Base-by-base conservation (phyloP, 2,329 filamentous ascomycete species). In the Endoconidiophora laricicola region DNA sequence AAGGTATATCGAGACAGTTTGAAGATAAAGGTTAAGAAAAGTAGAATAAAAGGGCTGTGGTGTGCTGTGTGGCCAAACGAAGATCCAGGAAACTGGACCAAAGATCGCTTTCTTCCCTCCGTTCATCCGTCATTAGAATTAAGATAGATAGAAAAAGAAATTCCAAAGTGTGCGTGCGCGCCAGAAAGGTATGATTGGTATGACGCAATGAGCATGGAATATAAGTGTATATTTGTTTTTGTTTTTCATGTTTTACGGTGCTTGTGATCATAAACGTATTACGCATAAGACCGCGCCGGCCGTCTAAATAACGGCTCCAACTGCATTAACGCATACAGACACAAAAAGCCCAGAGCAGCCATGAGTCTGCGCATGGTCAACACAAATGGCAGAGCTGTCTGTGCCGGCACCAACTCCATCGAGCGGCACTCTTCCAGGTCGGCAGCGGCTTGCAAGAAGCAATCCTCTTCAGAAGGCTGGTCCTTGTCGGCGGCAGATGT, bases 31-130 rank as follows among this genome's bases (percentile, higher is more conserved):
- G 22, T 26, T 47, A 47, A 10, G 42, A 44, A 42, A 48, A 37
- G 43, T 22, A 44, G 16, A 18, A 18, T 18, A 43, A 48, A 24
- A 39, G 29, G 44, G 16, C 36, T 29, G 40, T 53, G 44, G 41
- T 52, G 51, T 53, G 44, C 51, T 53, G 51, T 53, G 44, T 47
- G 39, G 50, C 51, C 51, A 53, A 53, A 50, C 38, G 49, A 47
- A 49, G 51, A 53, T 48, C 46, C 46, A 42, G 33, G 46, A 38
- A n/a, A 38, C n/a, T 46, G 44, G 29, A 18, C 14, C 14, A 38
- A 46, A 18, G 10, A 38, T 37, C 16, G 14, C 41, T 10, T 36
- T 44, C 23, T 49, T 44, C 48, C 48, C 42, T 29, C 42, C 41
- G 20, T 49, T 49, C 48, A 40, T 49, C 48, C 48, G 44, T 51